These are phyloP conservation scores for Spinacia oleracea DNA, from an alignment of 179 eudicot genomes.

Conservation along the genomic window DNA sequence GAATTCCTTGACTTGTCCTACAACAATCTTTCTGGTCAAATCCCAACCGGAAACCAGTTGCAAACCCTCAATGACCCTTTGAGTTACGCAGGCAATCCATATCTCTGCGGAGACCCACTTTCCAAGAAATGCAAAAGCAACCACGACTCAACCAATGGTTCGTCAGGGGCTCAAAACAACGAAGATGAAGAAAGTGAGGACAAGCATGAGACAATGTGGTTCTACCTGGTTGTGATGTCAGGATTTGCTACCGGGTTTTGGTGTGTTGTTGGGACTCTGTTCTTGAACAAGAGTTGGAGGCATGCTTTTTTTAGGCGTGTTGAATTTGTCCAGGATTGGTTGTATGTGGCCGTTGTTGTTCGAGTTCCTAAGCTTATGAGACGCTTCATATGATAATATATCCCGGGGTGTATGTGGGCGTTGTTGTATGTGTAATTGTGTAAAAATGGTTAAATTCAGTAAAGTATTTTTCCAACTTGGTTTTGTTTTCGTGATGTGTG, in stretches of 20 bases:
- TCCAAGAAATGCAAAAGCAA: slow-evolving; percentile 13
- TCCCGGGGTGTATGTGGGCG: too few relatives aligned
- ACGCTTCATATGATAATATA: too few relatives aligned
- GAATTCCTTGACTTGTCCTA: slow-evolving; percentile 20
- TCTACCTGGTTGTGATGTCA: slow-evolving; percentile 21
- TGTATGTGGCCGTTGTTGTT: too few relatives aligned
- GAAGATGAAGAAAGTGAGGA: too few relatives aligned
- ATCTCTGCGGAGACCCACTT: slow-evolving; percentile 18
- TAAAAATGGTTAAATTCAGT: too few relatives aligned
- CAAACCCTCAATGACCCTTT: slow-evolving; percentile 17
- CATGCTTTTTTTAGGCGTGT: too few relatives aligned
- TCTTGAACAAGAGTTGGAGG: slow-evolving; percentile 14
- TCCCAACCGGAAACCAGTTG: slow-evolving; percentile 16
- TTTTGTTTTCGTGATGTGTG: too few relatives aligned
- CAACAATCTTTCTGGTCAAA: slow-evolving; percentile 19
- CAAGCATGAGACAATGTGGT: slow-evolving; percentile 23
- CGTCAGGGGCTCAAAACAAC: not conserved
- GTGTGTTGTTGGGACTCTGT: slow-evolving; percentile 17
- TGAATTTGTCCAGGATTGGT: too few relatives aligned
- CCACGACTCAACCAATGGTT: not conserved
- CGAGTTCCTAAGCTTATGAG: too few relatives aligned
- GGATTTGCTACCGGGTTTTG: slow-evolving; percentile 26
- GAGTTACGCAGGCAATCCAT: slow-evolving; percentile 16
- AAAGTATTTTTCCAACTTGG: too few relatives aligned
- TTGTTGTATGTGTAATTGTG: too few relatives aligned